These are phyloP conservation scores for Xylaria sp. DNA, from an alignment of 2,329 filamentous ascomycete species.

Conservation along the genomic window DNA sequence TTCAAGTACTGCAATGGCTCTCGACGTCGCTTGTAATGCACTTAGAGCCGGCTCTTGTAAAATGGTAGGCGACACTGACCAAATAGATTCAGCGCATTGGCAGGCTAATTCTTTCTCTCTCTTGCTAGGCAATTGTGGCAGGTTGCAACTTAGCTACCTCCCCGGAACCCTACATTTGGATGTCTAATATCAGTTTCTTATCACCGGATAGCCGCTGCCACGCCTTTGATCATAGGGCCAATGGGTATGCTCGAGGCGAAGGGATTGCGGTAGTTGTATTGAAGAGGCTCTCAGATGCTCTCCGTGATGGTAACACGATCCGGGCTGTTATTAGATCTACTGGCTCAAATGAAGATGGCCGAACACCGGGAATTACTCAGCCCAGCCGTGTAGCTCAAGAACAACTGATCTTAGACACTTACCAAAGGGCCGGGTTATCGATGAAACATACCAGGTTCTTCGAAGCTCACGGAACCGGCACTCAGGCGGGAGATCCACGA, in stretches of 20 bases:
- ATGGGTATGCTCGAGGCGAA: slow-evolving; percentile 58
- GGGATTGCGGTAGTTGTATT: slow-evolving; percentile 39
- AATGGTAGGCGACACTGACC: background rate
- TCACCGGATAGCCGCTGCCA: slow-evolving; percentile 39
- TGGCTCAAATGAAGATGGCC: slow-evolving; percentile 40
- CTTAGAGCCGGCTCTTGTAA: background rate
- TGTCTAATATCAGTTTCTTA: slow-evolving; percentile 31
- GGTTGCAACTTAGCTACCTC: background rate
- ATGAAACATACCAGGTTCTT: background rate
- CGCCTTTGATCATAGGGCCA: slow-evolving; percentile 47
- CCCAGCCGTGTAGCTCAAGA: background rate
- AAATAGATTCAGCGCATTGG: background rate
- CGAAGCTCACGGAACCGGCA: background rate
- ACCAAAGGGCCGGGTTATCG: background rate
- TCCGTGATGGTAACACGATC: slow-evolving; percentile 40
- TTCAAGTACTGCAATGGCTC: background rate
- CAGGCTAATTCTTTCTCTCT: too few relatives aligned
- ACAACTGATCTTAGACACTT: background rate
- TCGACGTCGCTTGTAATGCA: background rate
- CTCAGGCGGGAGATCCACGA: background rate
- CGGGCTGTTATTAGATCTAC: slow-evolving; percentile 47
- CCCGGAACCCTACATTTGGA: background rate
- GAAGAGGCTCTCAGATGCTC: slow-evolving; percentile 50
- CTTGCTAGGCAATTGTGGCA: too few relatives aligned
- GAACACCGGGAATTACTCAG: background rate